These are phyloP conservation scores for Dendryphion nanum DNA, from an alignment of 2,329 filamentous ascomycete genomes.

Conservation along the genomic window DNA sequence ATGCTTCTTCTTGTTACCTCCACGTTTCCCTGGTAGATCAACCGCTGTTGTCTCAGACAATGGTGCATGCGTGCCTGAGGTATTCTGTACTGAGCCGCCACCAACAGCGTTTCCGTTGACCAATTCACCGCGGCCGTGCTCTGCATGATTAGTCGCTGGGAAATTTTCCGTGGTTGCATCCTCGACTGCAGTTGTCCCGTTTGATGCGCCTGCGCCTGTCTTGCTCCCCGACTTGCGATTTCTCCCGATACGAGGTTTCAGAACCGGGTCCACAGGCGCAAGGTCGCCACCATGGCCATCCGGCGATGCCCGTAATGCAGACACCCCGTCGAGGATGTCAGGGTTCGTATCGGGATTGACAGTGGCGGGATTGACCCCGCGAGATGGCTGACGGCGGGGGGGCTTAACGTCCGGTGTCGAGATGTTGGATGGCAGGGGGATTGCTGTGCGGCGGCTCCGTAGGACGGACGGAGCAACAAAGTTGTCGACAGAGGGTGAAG, in stretches of 20 bases:
- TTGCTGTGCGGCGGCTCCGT: constrained; percentile 19
- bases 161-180: constrained; percentile 17
- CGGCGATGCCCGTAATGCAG: constrained; percentile 44
- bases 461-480: constrained; percentile 6
- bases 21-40: constrained; percentile 12
- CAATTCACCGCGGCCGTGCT: constrained; percentile 10
- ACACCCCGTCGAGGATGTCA: constrained; percentile 43
- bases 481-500: constrained; percentile 6
- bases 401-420: constrained; percentile 12
- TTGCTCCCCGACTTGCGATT: constrained; percentile 5
- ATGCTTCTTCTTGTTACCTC: constrained; percentile 26
- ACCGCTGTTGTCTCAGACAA: constrained; percentile 11
- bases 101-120: constrained; percentile 8
- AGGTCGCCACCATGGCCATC: constrained; percentile 37
- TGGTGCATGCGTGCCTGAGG: constrained; percentile 3
- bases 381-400: constrained; percentile 26
- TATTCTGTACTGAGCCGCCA: constrained; percentile 2
- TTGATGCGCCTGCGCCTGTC: constrained; percentile 10
- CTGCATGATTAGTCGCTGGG: constrained; percentile 11
- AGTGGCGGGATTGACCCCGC: constrained; percentile 14
- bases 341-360: constrained; percentile 37
- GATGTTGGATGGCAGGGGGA: constrained; percentile 19
- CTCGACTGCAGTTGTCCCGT: constrained; percentile 12
- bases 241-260: constrained; percentile 8
- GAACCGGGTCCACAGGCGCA: constrained; percentile 1